A percentile compares a stretch with the other conserved stretches of the same genome.
These are phyloP conservation scores for Coelastrella sp. DNA, from an alignment of 139 green algal species.

Conservation along the genomic window DNA sequence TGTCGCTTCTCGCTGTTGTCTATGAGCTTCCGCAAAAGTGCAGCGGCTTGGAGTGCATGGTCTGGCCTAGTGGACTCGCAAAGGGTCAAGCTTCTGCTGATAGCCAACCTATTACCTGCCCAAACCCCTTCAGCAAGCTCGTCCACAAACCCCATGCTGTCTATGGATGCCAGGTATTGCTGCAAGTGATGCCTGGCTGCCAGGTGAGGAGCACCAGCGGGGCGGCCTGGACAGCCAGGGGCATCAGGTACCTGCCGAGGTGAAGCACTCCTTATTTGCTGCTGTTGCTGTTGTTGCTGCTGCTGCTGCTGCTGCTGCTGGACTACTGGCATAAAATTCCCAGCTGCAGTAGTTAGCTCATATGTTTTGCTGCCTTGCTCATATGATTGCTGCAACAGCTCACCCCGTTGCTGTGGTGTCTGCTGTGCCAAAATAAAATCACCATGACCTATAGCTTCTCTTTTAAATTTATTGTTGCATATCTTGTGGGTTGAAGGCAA, in stretches of 20 bases:
- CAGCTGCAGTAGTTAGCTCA: neutral
- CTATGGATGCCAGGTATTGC: conserved; percentile 32
- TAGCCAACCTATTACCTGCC: conserved; percentile 37
- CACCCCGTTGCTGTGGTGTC: no score
- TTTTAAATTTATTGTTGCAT: no score
- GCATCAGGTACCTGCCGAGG: neutral
- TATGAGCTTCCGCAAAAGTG: conserved; percentile 57
- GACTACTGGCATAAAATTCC: neutral
- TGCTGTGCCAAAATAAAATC: no score
- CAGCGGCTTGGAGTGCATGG: conserved; percentile 60
- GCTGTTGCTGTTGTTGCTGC: neutral
- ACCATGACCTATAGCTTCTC: no score
- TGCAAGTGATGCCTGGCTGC: conserved; percentile 26
- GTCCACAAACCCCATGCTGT: conserved; percentile 40
- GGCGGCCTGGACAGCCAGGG: neutral
- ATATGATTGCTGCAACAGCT: no score
- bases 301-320: conserved; percentile 1
- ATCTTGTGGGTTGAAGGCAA: no score
- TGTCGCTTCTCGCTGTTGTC: neutral
- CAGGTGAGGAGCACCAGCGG: neutral
- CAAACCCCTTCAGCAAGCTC: conserved; percentile 50
- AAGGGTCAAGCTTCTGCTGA: conserved; percentile 64
- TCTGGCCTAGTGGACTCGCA: conserved; percentile 57
- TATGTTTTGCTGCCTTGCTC: no score
- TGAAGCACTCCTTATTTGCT: neutral